Evolutionary conservation across 805 yeast genomes (phyloP), one percentile per base, ranked within the genome.

Genomic region (Sugiyamaella chiloensis): DNA sequence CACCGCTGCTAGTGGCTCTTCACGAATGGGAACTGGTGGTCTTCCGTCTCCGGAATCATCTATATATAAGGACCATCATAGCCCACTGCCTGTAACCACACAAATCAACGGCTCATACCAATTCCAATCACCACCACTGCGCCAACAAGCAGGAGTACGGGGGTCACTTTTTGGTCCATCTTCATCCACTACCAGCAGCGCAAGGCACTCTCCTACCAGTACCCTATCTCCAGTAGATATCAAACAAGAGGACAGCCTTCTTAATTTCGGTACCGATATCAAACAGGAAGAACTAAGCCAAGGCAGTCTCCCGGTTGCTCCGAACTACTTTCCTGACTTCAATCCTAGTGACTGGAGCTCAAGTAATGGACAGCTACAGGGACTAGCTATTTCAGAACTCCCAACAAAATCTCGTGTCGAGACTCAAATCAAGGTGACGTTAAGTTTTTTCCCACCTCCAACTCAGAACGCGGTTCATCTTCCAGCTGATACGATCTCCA

Each of bases 341-440:
- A 46, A 52, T 26, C 53, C 54, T 2, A 42, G 37, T 12, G 54
- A 52, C 44, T 54, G 55, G 55, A 27, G n/a, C 11, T 44, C 41
- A 5, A 26, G 41, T 23, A 21, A 44, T 7, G 31, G 29, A 31
- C 42, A 44, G 34, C 50, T 50, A 29, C 53, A 50, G 32, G 35
- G 42, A 7, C 42, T 56, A 31, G 23, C 34, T 21, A 69, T 91
- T 1, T 64, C 72, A 5, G 84, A 81, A 44, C 71, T 91, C 39
- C 97, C 97, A 1, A 68, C 78, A 4, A 81, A 80, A 56, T 87
- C 96, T 9, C 78, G 99, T 55, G 99, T 91, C 5, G 99, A 91
- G 67, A 91, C 97, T 12, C 99, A 93, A 68, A 87, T 93, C 62
- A 90, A 88, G 64, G 70, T 95, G 36, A 74, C 75, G 37, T 67